These are phyloP conservation scores for Chamaenerion angustifolium DNA, from an alignment of 345 rosid genomes.

Conservation along the genomic window DNA sequence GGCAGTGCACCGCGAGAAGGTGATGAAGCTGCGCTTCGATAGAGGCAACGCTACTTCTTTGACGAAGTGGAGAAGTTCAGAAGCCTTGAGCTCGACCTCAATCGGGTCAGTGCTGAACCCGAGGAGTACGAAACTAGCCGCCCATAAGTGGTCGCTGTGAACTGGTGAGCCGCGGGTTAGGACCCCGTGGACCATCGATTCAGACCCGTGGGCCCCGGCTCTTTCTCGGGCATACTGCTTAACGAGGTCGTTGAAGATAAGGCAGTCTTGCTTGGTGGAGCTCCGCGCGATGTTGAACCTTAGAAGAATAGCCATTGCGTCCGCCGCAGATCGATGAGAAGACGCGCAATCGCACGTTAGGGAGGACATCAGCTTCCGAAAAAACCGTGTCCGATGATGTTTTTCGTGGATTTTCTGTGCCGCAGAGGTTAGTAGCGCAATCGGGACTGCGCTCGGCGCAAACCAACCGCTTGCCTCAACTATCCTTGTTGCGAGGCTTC, in stretches of 20 bases:
- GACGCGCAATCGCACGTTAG: constrained; percentile 60
- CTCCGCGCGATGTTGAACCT: constrained; percentile 76
- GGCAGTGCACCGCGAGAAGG: constrained; percentile 69
- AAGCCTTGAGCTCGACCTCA: constrained; percentile 48
- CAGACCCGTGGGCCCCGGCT: constrained; percentile 35
- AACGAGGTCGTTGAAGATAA: constrained; percentile 53
- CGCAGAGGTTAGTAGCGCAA: constrained; percentile 54
- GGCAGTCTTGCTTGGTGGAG: constrained; percentile 41
- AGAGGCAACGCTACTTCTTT: constrained; percentile 64
- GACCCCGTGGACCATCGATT: constrained; percentile 65
- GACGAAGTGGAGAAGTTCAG: constrained; percentile 45
- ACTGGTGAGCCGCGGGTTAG: constrained; percentile 45
- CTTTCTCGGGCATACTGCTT: constrained; percentile 55
- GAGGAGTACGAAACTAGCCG: constrained; percentile 57
- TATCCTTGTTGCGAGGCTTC: constrained; percentile 92
- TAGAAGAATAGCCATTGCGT: constrained; percentile 68
- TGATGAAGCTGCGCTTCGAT: constrained; percentile 54
- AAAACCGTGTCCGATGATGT: constrained; percentile 31
- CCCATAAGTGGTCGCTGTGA: constrained; percentile 73
- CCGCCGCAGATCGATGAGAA: constrained; percentile 55
- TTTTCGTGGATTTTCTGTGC: constrained; percentile 73
- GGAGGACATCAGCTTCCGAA: constrained; percentile 45
- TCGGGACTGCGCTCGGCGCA: constrained; percentile 70
- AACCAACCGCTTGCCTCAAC: constrained; percentile 85
- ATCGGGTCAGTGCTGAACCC: constrained; percentile 64